Evolutionary conservation across 768 basidiomycete species (phyloP).

Genomic region (Lactarius tabidus): DNA sequence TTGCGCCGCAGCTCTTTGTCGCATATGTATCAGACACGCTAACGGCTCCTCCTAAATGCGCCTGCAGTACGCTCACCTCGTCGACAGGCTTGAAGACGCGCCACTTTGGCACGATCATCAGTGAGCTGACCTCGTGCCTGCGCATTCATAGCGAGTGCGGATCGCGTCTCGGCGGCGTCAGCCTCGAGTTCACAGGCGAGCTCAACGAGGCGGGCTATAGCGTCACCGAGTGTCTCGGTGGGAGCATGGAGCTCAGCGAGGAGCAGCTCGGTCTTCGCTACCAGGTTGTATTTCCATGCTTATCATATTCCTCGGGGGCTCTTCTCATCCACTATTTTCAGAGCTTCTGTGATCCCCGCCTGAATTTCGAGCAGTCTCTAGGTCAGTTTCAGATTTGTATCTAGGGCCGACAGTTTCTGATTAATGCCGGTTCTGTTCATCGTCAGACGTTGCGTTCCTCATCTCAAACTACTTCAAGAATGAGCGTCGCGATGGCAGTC

Average conservation of each 20-base stretch:
- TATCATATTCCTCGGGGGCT: background rate
- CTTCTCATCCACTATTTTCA: background rate
- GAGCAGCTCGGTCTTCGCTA: slow-evolving; percentile 89
- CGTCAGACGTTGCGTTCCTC: slow-evolving; percentile 76
- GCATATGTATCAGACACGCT: background rate
- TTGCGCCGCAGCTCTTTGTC: background rate
- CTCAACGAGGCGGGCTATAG: slow-evolving; percentile 55
- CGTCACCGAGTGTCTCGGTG: slow-evolving; percentile 95
- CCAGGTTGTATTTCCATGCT: slow-evolving; percentile 50
- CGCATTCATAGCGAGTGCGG: slow-evolving; percentile 68
- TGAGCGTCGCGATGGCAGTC: slow-evolving; percentile 39
- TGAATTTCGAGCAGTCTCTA: slow-evolving; percentile 94
- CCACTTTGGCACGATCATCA: slow-evolving; percentile 83
- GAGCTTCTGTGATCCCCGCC: slow-evolving; percentile 92
- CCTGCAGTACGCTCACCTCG: slow-evolving; percentile 73
- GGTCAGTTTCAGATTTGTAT: slow-evolving; percentile 57
- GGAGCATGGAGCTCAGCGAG: slow-evolving; percentile 91
- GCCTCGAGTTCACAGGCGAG: slow-evolving; percentile 91
- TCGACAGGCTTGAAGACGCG: slow-evolving; percentile 82
- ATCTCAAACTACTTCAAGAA: slow-evolving; percentile 79
- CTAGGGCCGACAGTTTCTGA: too few relatives aligned
- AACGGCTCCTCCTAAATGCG: background rate
- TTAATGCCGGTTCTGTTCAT: background rate
- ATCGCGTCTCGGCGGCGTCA: slow-evolving; percentile 80
- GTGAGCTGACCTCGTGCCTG: slow-evolving; percentile 79